Percentiles rank a stretch among this genome's conserved stretches.
Conservation (phyloP, 1,139 yeast species). For the Blastobotrys raffinosifermentans region DNA sequence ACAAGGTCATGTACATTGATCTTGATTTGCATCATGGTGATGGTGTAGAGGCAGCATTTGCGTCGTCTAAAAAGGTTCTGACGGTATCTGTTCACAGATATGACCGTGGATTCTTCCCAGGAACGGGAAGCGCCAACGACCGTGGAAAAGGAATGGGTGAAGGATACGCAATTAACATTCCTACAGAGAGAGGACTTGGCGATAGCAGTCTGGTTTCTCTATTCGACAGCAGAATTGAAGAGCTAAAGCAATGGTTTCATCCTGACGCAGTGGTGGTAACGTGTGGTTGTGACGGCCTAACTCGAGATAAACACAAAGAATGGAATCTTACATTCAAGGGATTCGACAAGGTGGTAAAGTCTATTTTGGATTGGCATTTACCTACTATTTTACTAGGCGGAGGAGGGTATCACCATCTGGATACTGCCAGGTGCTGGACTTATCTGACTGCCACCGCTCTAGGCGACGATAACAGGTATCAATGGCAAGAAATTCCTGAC, state of each 20-base stretch:
- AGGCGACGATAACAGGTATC: slow-evolving; percentile 14
- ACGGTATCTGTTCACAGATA: slow-evolving; percentile 61
- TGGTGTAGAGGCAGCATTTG: slow-evolving; percentile 67
- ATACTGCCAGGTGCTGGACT: slow-evolving; percentile 63
- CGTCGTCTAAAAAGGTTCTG: slow-evolving; percentile 48
- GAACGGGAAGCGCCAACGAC: slow-evolving; percentile 48
- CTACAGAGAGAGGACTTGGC: slow-evolving; percentile 50
- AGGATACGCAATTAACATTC: slow-evolving; percentile 46
- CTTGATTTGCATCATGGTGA: slow-evolving; percentile 77
- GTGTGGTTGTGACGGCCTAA: slow-evolving; percentile 69
- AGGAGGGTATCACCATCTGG: slow-evolving; percentile 66
- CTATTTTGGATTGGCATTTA: slow-evolving; percentile 31
- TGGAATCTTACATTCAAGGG: slow-evolving; percentile 65
- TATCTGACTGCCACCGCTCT: slow-evolving; percentile 43
- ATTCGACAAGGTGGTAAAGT: slow-evolving; percentile 36
- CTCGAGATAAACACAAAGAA: slow-evolving; percentile 51
- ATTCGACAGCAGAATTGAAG: slow-evolving; percentile 40
- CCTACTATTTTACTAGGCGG: slow-evolving; percentile 60
- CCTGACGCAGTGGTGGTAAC: slow-evolving; percentile 59
- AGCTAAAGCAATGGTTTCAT: slow-evolving; percentile 35
- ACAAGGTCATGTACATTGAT: slow-evolving; percentile 58
- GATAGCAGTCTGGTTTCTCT: slow-evolving; percentile 42
- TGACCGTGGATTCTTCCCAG: slow-evolving; percentile 69
- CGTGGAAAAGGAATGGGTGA: slow-evolving; percentile 37
- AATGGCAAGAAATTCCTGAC: slow-evolving; percentile 47